These are phyloP conservation scores for Diversispora epigaea DNA, from an alignment of 192 early-diverging fungal genomes.

Conservation along the genomic window DNA sequence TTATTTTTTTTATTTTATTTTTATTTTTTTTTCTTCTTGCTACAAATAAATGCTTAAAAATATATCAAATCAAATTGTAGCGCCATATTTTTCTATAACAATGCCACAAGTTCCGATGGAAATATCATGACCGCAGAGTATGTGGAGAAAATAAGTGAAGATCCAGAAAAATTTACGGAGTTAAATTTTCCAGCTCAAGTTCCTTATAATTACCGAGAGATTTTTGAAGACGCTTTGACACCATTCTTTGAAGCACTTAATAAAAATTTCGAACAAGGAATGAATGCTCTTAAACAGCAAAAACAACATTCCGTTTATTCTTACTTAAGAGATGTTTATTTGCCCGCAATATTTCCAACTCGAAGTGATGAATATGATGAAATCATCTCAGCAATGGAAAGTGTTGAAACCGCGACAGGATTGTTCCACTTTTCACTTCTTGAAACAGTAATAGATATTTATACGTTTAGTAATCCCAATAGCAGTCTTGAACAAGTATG, in stretches of 20 bases:
- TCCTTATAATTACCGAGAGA: not conserved
- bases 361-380: not conserved
- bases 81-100: not conserved
- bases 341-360: not conserved
- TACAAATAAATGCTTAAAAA: not conserved
- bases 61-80: not conserved
- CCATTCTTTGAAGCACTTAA: not conserved
- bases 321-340: not conserved
- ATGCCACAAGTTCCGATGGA: not conserved
- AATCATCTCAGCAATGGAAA: conserved; percentile 7
- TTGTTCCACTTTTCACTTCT: not conserved
- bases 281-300: not conserved
- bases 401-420: not conserved
- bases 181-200: not conserved
- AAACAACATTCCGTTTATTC: not conserved
- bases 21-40: not conserved
- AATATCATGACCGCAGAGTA: not conserved
- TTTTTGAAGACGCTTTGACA: not conserved
- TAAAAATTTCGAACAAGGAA: not conserved
- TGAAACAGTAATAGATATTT: conserved; percentile 9
- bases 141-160: not conserved
- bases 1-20: not conserved
- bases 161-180: not conserved
- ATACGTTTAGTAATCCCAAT: conserved; percentile 11
- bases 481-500: not conserved